Evolutionary conservation across 345 rosid species (phyloP).

Genomic region (Eucalyptus marginata): DNA sequence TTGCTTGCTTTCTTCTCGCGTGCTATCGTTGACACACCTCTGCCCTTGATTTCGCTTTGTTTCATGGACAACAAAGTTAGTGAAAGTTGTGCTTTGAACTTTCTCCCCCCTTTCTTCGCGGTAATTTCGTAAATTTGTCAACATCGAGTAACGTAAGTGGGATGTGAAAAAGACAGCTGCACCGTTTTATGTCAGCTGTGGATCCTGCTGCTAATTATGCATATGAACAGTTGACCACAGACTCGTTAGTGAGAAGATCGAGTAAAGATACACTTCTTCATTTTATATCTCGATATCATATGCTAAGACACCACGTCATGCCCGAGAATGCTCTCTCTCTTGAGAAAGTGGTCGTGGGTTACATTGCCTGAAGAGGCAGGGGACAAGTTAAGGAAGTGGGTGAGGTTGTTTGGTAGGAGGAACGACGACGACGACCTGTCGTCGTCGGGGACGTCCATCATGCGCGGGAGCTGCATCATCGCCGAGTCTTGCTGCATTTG

Average conservation of each 20-base stretch:
- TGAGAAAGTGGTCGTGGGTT: constrained; percentile 15
- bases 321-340: constrained; percentile 31
- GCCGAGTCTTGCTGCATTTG: constrained; percentile 41
- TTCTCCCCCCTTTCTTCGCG: neutral
- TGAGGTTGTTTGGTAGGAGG: constrained; percentile 1
- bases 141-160: neutral
- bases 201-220: neutral
- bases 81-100: neutral
- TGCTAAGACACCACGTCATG: constrained; percentile 31
- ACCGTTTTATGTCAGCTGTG: neutral
- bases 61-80: neutral
- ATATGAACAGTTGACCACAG: neutral
- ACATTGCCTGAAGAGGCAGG: constrained; percentile 12
- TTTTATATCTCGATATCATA: neutral
- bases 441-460: neutral
- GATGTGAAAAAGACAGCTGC: neutral
- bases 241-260: neutral
- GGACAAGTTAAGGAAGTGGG: constrained; percentile 2
- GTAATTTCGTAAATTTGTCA: neutral
- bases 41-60: neutral
- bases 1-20: neutral
- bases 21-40: neutral
- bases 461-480: neutral
- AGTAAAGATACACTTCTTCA: neutral
- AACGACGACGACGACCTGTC: neutral